Evolutionary conservation across 768 basidiomycete species (phyloP), one percentile per base, ranked within the genome.

Genomic region (Udeniomyces megalosporus): DNA sequence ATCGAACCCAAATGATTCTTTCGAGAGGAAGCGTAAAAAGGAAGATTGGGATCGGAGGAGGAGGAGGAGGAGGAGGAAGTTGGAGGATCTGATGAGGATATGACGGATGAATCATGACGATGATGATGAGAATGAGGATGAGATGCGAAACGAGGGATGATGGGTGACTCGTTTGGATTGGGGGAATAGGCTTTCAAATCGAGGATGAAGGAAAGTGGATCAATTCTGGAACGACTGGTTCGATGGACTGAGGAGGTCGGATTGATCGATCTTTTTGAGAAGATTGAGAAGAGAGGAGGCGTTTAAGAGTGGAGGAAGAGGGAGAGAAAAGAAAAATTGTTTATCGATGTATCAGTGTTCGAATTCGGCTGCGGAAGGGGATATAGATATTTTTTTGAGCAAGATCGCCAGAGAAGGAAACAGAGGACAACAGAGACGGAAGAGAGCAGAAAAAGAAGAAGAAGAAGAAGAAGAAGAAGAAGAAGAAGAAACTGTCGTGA

Each of bases 111-210:
- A n/a, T n/a, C n/a, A n/a, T n/a, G n/a, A n/a, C n/a, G n/a, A n/a
- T n/a, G n/a, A n/a, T n/a, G n/a, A n/a, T n/a, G 52, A 31, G 51
- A 7, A 49, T 60, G 44, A 15, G 55, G 45, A 51, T 61, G 66
- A 44, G 59, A 46, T 54, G 24, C 44, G 17, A 56, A 62, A 62
- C 56, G 17, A 55, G 63, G 31, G 35, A 54, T 26, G 6, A 60
- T 57, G 15, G 64, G 57, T 15, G 35, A n/a, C 12, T 48, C 48
- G 66, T 67, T 67, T 4, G 76, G 76, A n/a, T 79, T 78, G 1
- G 80, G 77, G 34, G 78, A 75, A 69, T 85, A 99, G 5, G 91
- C 90, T 44, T 81, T 77, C 55, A 96, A 81, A 51, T 84, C 84
- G 71, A 96, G 82, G 65, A 99, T 81, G 46, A 78, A 74, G 52